Conservation (phyloP, 768 basidiomycete species). For the Leucocoprinus sp. region DNA sequence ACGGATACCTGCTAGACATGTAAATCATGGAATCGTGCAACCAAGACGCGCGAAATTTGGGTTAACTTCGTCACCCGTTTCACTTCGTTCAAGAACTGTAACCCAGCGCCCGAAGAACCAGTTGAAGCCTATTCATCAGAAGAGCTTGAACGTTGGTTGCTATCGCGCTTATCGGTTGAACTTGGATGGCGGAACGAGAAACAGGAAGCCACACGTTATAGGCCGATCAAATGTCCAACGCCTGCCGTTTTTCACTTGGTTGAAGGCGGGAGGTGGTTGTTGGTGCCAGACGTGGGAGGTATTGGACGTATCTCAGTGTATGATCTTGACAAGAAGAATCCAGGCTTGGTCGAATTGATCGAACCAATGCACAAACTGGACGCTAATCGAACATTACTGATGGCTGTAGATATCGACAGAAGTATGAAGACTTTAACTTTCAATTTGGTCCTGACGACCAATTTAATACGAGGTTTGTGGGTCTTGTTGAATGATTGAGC, state of each 20-base stretch:
- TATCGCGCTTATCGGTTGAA: slow-evolving; percentile 9
- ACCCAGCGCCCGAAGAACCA: slow-evolving; percentile 7
- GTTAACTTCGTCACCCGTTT: slow-evolving; percentile 7
- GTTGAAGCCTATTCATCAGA: slow-evolving; percentile 6
- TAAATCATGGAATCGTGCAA: slow-evolving; percentile 11
- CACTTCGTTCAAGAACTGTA: slow-evolving; percentile 4
- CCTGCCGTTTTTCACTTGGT: slow-evolving; percentile 7
- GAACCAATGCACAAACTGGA: slow-evolving; percentile 10
- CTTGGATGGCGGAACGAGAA: slow-evolving; percentile 10
- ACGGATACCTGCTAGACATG: slow-evolving; percentile 2
- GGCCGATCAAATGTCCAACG: slow-evolving; percentile 7
- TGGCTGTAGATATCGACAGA: slow-evolving; percentile 8
- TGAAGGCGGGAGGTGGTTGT: slow-evolving; percentile 10
- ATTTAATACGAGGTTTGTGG: slow-evolving; percentile 6
- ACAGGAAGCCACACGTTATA: slow-evolving; percentile 8
- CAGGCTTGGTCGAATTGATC: slow-evolving; percentile 3
- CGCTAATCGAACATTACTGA: slow-evolving; percentile 7
- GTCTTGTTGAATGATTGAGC: neutral
- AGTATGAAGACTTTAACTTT: slow-evolving; percentile 2
- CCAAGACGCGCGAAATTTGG: slow-evolving; percentile 7
- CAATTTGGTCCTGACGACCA: slow-evolving; percentile 7
- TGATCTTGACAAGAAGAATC: slow-evolving; percentile 6
- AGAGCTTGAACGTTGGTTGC: slow-evolving; percentile 9
- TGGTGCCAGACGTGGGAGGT: slow-evolving; percentile 9
- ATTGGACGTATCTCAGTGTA: slow-evolving; percentile 10